Evolutionary conservation across 2,329 filamentous ascomycete species (phyloP).

Genomic region (Fusarium sp.): DNA sequence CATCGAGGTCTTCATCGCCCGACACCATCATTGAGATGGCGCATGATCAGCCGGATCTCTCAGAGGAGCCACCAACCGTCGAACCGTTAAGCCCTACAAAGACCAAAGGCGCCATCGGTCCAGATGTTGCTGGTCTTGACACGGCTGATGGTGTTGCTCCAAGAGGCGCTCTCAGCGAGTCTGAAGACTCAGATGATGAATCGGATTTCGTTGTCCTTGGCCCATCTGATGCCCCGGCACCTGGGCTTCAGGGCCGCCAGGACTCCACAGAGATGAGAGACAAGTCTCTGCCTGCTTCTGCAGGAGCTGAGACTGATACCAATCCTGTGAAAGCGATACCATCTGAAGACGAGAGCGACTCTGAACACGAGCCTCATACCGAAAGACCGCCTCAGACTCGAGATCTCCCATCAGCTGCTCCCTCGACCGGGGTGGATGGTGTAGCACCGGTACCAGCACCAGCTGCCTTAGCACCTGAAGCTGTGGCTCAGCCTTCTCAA

Average conservation of each 20-base stretch:
- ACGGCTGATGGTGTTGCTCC: neutral
- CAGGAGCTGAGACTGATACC: neutral
- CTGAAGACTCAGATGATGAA: neutral
- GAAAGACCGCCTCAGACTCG: slow-evolving; percentile 11
- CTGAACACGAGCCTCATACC: neutral
- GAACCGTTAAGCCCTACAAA: neutral
- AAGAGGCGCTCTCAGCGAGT: neutral
- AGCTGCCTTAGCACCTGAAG: neutral
- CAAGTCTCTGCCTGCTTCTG: neutral
- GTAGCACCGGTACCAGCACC: neutral
- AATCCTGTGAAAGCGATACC: neutral
- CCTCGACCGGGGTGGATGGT: neutral
- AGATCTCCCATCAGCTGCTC: neutral
- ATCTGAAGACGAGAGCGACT: slow-evolving; percentile 25
- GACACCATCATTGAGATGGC: neutral
- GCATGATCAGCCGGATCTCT: neutral
- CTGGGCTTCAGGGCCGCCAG: neutral
- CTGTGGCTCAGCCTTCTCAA: neutral
- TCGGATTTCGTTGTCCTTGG: neutral
- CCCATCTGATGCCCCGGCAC: neutral
- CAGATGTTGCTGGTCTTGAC: neutral
- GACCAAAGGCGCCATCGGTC: neutral
- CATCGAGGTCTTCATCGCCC: neutral
- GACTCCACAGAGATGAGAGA: neutral
- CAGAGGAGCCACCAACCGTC: neutral